Conservation (phyloP, 345 rosid genomes). For the Camelina neglecta region DNA sequence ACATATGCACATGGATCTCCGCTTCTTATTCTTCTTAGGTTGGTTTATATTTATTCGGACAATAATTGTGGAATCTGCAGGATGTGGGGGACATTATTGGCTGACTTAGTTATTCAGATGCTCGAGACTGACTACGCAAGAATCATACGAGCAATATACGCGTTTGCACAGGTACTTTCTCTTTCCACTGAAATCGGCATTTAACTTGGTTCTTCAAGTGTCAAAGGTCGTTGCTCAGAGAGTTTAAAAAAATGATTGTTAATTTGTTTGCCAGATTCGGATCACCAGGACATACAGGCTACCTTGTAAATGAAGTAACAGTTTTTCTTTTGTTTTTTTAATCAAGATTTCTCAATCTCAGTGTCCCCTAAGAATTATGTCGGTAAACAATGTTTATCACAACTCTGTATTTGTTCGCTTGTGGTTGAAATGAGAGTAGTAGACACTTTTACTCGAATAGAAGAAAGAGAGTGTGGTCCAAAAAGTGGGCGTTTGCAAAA, state of each 20-base stretch:
- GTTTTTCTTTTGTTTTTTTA: background rate
- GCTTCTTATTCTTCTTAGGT: background rate
- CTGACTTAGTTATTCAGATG: conserved; percentile 97
- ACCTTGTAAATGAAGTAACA: conserved; percentile 48
- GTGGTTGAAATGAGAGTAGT: conserved; percentile 29
- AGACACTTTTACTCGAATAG: conserved; percentile 6
- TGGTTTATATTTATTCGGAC: background rate
- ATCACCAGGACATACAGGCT: conserved; percentile 69
- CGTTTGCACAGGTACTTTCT: conserved; percentile 81
- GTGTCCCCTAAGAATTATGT: conserved; percentile 19
- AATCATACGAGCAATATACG: conserved; percentile 87
- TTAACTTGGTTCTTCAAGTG: background rate
- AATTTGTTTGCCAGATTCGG: conserved; percentile 63
- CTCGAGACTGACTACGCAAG: conserved; percentile 97
- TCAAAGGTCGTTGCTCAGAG: background rate
- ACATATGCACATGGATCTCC: conserved; percentile 5
- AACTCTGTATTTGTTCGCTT: background rate
- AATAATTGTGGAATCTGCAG: conserved; percentile 47
- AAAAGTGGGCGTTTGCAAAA: conserved; percentile 18
- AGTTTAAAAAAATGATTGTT: background rate
- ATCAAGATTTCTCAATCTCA: conserved; percentile 6
- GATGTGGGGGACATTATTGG: conserved; percentile 95
- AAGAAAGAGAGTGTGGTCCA: background rate
- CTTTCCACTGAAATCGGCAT: background rate
- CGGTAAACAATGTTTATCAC: conserved; percentile 18